A percentile compares a stretch with the other conserved stretches of the same genome.
phyloP scores from a whole-genome alignment of 306 rosid species.

The Quercus dentata region DNA sequence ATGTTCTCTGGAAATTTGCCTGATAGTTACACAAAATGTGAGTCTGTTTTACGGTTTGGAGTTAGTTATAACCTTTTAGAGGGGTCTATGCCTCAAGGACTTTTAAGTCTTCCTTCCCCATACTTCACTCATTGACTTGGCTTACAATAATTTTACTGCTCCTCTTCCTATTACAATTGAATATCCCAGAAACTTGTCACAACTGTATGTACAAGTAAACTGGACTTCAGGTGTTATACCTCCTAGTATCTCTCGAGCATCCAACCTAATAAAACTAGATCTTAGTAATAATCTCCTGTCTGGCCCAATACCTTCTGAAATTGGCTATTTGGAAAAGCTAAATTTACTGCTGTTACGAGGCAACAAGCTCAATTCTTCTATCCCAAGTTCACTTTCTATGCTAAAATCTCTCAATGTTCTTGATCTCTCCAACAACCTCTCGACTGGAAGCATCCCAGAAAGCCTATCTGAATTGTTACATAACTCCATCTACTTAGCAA shows the following conservation, averaged over 20 bases:
- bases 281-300: constrained; percentile 67
- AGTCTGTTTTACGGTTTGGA: constrained; percentile 67
- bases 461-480: constrained; percentile 67
- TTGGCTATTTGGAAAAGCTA: constrained; percentile 62
- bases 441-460: constrained; percentile 82
- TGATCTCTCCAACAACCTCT: constrained; percentile 74
- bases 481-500: constrained; percentile 80
- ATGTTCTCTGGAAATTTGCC: constrained; percentile 76
- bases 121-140: constrained; percentile 73
- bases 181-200: constrained; percentile 66
- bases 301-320: constrained; percentile 80
- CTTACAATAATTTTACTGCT: constrained; percentile 64
- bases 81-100: constrained; percentile 68
- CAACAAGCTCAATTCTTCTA: constrained; percentile 69
- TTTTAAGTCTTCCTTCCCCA: constrained; percentile 69
- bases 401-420: constrained; percentile 80
- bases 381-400: constrained; percentile 65
- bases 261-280: constrained; percentile 73
- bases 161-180: constrained; percentile 46
- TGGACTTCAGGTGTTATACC: constrained; percentile 66
- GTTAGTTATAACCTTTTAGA: constrained; percentile 58
- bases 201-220: constrained; percentile 73
- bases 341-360: constrained; percentile 77
- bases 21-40: constrained; percentile 52
- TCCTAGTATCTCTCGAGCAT: constrained; percentile 61